Percentiles rank a stretch among this genome's conserved stretches.
Evolutionary conservation across 2,329 filamentous ascomycete species (phyloP).

Genomic region (Phialemonium atrogriseum): DNA sequence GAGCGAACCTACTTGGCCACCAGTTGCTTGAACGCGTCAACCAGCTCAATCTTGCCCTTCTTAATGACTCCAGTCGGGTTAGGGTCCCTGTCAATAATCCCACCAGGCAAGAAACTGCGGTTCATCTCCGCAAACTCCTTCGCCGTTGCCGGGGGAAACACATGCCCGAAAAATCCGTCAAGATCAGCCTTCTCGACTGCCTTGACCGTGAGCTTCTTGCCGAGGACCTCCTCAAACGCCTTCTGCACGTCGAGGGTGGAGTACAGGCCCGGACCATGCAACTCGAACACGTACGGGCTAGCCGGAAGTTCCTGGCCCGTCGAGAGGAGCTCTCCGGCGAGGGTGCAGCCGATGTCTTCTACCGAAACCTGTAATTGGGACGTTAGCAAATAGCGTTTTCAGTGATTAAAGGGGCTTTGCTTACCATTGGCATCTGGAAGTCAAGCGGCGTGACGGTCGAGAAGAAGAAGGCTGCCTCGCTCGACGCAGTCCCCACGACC

Average conservation of each 20-base stretch:
- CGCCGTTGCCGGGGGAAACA: conserved; percentile 10
- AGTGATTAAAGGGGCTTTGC: not conserved
- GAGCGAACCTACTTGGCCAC: too few relatives aligned
- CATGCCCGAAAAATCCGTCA: conserved; percentile 8
- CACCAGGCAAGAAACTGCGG: conserved; percentile 9
- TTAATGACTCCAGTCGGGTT: conserved; percentile 7
- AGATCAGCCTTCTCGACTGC: conserved; percentile 10
- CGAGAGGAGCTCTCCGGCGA: conserved; percentile 8
- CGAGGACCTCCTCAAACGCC: conserved; percentile 18
- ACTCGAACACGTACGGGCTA: conserved; percentile 21
- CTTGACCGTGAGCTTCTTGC: conserved; percentile 17
- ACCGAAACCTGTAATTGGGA: conserved; percentile 16
- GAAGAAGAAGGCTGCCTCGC: conserved; percentile 20
- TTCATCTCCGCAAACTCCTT: conserved; percentile 12
- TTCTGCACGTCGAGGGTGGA: conserved; percentile 19
- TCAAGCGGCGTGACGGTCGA: conserved; percentile 25
- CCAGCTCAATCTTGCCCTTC: conserved; percentile 10
- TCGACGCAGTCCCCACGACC: conserved; percentile 17
- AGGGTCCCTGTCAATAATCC: conserved; percentile 9
- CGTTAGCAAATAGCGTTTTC: conserved; percentile 15
- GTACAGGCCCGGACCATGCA: conserved; percentile 21
- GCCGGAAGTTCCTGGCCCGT: conserved; percentile 6
- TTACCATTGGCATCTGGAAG: conserved; percentile 21
- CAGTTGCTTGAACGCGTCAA: conserved; percentile 8
- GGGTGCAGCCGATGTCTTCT: conserved; percentile 11